Conservation (phyloP, 495 filamentous ascomycete species). For the Penicillium tannophilum region DNA sequence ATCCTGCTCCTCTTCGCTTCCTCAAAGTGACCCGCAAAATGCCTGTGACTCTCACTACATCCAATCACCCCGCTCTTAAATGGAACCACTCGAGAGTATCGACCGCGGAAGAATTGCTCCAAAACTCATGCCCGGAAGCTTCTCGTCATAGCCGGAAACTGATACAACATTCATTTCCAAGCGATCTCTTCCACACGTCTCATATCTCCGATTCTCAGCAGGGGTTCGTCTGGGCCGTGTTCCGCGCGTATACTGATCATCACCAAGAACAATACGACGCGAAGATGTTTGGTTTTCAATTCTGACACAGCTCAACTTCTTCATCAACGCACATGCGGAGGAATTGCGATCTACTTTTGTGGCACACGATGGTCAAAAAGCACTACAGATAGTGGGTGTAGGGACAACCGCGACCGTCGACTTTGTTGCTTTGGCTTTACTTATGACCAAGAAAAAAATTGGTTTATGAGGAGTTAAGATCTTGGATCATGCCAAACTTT, state of each 20-base stretch:
- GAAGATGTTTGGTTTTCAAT: conserved; percentile 66
- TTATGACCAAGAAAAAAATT: conserved; percentile 36
- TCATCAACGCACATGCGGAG: conserved; percentile 52
- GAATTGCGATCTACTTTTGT: conserved; percentile 48
- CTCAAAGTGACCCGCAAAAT: too few relatives aligned
- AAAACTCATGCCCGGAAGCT: not conserved
- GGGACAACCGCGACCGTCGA: conserved; percentile 21
- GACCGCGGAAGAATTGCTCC: too few relatives aligned
- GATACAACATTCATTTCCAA: not conserved
- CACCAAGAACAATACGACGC: conserved; percentile 57
- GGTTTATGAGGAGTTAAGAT: conserved; percentile 31
- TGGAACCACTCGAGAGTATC: too few relatives aligned
- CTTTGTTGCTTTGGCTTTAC: conserved; percentile 22
- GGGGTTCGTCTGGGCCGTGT: conserved; percentile 52
- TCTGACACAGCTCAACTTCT: conserved; percentile 54
- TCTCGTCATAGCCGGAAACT: not conserved
- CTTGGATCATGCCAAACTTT: conserved; percentile 47
- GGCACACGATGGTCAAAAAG: conserved; percentile 42
- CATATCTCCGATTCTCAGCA: conserved; percentile 42
- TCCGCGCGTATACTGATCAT: conserved; percentile 57
- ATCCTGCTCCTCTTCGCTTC: too few relatives aligned
- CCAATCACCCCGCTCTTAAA: too few relatives aligned
- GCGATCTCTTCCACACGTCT: not conserved
- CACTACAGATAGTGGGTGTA: conserved; percentile 26
- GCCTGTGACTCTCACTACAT: too few relatives aligned